phyloP scores from a whole-genome alignment of 768 basidiomycete species.

The Exsudoporus frostii region DNA sequence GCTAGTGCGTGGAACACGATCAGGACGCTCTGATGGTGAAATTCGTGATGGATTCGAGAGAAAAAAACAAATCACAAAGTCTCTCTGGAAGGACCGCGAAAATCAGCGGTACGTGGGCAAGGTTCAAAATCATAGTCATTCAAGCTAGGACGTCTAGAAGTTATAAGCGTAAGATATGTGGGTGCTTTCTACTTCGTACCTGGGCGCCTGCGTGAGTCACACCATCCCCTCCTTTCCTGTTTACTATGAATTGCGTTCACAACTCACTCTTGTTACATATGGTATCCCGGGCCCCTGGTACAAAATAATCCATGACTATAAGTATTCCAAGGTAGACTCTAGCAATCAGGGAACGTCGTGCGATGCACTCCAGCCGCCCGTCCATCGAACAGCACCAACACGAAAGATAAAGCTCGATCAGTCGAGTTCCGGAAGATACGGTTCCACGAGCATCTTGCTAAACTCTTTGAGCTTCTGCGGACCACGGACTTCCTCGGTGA shows the following conservation, averaged over 20 bases:
- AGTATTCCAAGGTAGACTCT: not conserved
- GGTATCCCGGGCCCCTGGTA: constrained; percentile 11
- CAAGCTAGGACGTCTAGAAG: too few relatives aligned
- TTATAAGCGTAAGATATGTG: too few relatives aligned
- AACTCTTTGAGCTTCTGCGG: constrained; percentile 92
- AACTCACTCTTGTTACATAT: not conserved
- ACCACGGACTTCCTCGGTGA: constrained; percentile 96
- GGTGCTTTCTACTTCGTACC: too few relatives aligned
- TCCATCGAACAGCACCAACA: not conserved
- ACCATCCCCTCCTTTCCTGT: not conserved
- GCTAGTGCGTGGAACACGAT: too few relatives aligned
- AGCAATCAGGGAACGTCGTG: not conserved
- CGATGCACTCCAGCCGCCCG: not conserved
- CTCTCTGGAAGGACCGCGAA: too few relatives aligned
- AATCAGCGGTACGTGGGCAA: too few relatives aligned
- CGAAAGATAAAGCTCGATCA: constrained; percentile 2
- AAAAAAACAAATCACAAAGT: too few relatives aligned
- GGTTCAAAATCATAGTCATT: too few relatives aligned
- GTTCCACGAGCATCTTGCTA: constrained; percentile 85
- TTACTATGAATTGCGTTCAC: not conserved
- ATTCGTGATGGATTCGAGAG: too few relatives aligned
- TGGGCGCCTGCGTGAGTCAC: too few relatives aligned
- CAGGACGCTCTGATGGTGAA: too few relatives aligned
- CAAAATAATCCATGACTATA: constrained; percentile 8
- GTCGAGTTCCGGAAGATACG: constrained; percentile 54